phyloP scores from a whole-genome alignment of 2,329 filamentous ascomycete species.

The Tolypocladium capitatum region DNA sequence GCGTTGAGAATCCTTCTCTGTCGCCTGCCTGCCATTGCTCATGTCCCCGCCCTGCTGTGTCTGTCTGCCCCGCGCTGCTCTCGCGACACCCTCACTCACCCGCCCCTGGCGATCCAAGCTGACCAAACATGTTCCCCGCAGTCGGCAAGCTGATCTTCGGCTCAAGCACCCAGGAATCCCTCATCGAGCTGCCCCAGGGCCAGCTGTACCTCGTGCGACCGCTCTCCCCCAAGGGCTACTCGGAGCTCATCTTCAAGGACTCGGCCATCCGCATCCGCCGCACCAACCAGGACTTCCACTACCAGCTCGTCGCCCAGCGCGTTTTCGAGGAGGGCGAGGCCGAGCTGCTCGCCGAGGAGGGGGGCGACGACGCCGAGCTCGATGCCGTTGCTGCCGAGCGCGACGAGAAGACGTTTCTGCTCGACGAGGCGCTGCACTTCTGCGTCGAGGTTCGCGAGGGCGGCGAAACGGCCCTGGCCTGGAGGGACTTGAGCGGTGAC shows the following conservation, averaged over 20 bases:
- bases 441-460: slow-evolving; percentile 69
- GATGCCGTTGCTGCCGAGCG: slow-evolving; percentile 67
- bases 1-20: too few relatives aligned
- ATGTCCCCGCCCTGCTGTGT: neutral
- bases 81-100: neutral
- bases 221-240: slow-evolving; percentile 91
- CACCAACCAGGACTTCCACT: slow-evolving; percentile 91
- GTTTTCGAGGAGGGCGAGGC: slow-evolving; percentile 97
- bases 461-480: slow-evolving; percentile 78
- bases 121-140: slow-evolving; percentile 19
- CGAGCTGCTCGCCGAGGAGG: slow-evolving; percentile 79
- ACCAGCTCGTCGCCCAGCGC: slow-evolving; percentile 90
- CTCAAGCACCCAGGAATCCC: slow-evolving; percentile 70
- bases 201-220: slow-evolving; percentile 96
- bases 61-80: neutral
- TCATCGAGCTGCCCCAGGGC: slow-evolving; percentile 89
- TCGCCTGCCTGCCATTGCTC: neutral
- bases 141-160: slow-evolving; percentile 92
- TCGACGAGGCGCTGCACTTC: slow-evolving; percentile 86
- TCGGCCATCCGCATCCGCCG: slow-evolving; percentile 81
- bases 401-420: slow-evolving; percentile 92
- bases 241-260: slow-evolving; percentile 98
- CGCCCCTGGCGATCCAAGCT: neutral
- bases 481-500: slow-evolving; percentile 91
- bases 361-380: slow-evolving; percentile 65